Evolutionary conservation across 768 basidiomycete species (phyloP).

Genomic region (Rhizopogon roseolus): DNA sequence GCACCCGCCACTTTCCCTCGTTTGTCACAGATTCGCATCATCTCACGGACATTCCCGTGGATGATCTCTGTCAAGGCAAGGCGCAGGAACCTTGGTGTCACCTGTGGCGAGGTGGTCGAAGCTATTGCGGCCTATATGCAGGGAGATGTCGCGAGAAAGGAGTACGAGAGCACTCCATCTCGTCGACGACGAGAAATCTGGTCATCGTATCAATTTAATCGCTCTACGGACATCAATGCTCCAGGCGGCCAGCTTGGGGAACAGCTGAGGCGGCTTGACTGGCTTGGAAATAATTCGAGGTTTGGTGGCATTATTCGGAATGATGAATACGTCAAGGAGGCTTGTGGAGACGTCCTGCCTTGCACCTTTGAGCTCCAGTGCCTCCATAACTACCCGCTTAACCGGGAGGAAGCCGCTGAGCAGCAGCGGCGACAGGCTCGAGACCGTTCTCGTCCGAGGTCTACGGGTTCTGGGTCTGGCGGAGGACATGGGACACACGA

Average conservation of each 20-base stretch:
- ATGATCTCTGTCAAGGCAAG: conserved; percentile 43
- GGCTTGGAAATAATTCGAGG: conserved; percentile 50
- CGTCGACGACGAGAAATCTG: conserved; percentile 38
- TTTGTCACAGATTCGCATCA: conserved; percentile 43
- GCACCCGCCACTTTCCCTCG: conserved; percentile 67
- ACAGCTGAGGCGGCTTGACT: conserved; percentile 65
- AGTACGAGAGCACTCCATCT: conserved; percentile 41
- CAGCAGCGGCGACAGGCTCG: conserved; percentile 27
- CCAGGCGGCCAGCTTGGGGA: conserved; percentile 66
- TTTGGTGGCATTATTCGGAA: conserved; percentile 58
- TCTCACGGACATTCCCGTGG: conserved; percentile 55
- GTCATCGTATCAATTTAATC: conserved; percentile 58
- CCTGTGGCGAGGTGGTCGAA: conserved; percentile 64
- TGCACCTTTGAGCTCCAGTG: conserved; percentile 60
- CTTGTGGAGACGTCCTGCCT: conserved; percentile 46
- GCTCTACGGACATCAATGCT: conserved; percentile 56
- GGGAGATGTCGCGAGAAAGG: conserved; percentile 43
- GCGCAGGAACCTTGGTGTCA: conserved; percentile 47
- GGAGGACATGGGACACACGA: background rate
- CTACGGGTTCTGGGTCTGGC: background rate
- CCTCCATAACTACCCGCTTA: conserved; percentile 39
- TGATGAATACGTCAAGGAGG: conserved; percentile 36
- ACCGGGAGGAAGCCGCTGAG: conserved; percentile 45
- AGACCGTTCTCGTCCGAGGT: conserved; percentile 1
- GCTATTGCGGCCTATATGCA: conserved; percentile 47